Conservation (phyloP, 805 yeast genomes). For the Dipodascus albidus region DNA sequence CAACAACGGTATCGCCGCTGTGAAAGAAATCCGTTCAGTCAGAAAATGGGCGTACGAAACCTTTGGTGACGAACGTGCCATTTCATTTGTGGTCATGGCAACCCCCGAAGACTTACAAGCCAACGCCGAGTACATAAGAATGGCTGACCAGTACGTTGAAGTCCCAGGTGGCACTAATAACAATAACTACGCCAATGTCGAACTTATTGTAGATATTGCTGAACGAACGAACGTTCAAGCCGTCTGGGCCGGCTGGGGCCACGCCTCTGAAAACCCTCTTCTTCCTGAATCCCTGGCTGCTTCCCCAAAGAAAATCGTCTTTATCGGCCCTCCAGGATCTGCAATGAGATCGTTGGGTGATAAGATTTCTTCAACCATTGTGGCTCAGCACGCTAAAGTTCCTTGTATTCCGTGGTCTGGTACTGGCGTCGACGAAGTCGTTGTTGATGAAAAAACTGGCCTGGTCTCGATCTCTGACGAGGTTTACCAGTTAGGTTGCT, state of each 20-base stretch:
- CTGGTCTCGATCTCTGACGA: conserved; percentile 83
- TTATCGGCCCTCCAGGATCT: conserved; percentile 98
- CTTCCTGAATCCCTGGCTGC: conserved; percentile 90
- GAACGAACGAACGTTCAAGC: conserved; percentile 96
- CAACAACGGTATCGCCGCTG: conserved; percentile 98
- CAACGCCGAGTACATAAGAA: conserved; percentile 93
- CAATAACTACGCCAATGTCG: conserved; percentile 97
- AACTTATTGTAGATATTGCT: conserved; percentile 90
- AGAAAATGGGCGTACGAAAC: conserved; percentile 99
- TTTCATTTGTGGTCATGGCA: conserved; percentile 95
- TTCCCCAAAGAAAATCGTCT: conserved; percentile 81
- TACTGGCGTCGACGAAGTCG: conserved; percentile 83
- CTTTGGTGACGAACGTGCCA: conserved; percentile 91
- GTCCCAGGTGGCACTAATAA: conserved; percentile 99
- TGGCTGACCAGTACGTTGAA: conserved; percentile 98
- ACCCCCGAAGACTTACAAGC: conserved; percentile 98
- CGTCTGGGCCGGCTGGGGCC: conserved; percentile 99
- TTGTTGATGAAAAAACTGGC: conserved; percentile 52
- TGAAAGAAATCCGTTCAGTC: conserved; percentile 92
- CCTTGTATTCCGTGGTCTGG: conserved; percentile 99
- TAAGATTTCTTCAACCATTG: conserved; percentile 94
- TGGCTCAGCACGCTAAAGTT: conserved; percentile 96
- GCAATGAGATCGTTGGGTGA: conserved; percentile 99
- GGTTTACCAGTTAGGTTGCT: conserved; percentile 81
- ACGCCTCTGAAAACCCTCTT: conserved; percentile 96